Evolutionary conservation across 2,329 filamentous ascomycete species (phyloP), one percentile per base, ranked within the genome.

Genomic region (Colletotrichum sp.): DNA sequence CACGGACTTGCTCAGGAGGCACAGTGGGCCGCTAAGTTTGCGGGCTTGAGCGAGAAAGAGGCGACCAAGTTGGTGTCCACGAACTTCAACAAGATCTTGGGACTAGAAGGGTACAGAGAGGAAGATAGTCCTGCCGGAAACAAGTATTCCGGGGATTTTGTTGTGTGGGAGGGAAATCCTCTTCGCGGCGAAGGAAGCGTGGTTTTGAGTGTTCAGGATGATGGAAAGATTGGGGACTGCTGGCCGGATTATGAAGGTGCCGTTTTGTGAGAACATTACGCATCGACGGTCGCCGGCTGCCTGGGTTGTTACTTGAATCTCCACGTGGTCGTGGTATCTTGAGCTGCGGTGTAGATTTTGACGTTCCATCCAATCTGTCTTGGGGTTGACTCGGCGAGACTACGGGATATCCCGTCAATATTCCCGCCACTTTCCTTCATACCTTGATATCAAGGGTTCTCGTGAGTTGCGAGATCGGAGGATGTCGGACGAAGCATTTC

Each of bases 101-200:
- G 82, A 3, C 78, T 88, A 15, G 78, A 83, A 34, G 78, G 6
- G 12, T 15, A 36, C 8, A 7, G 8, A n/a, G 5, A 43, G 24
- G 6, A 12, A 39, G 26, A 7, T 34, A 9, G 7, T 48, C 43
- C 43, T 6, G 6, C 6, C 12, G 13, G 72, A 24, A 80, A 78
- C 30, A 78, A 76, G 13, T 65, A 15, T 24, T 4, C 7, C 1
- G 66, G 43, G 7, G 86, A 88, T 69, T 79, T 87, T 64, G 86
- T 88, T 15, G 74, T 88, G 8, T 88, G 82, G 79, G 85, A 88
- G 72, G 85, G 85, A 4, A 82, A 83, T 77, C 86, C 86, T 26
- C 76, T 88, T 43, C 80, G 84, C 61, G 84, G 81, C 61, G 84
- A 84, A 4, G 85, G 82, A 2, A 85, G 82, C 48, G 84, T 85